phyloP scores from a whole-genome alignment of 805 yeast genomes.

The Priceomyces melissophilus region DNA sequence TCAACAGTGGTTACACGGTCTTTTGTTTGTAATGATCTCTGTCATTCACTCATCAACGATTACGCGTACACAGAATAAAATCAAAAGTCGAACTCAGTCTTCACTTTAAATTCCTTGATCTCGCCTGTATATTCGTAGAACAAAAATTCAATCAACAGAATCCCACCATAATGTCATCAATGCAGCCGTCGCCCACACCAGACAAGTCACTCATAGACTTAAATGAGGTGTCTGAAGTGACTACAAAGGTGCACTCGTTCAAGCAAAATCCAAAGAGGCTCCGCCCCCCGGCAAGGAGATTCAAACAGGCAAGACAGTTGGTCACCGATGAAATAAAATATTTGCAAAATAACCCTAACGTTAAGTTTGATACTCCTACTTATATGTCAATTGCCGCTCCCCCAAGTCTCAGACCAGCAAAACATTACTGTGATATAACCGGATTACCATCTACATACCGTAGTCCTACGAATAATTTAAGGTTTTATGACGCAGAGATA shows the following conservation, averaged over 20 bases:
- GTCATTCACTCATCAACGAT: too few relatives aligned
- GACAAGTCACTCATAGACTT: constrained; percentile 15
- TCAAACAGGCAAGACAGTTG: constrained; percentile 72
- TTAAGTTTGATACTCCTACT: constrained; percentile 55
- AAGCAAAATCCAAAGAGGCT: constrained; percentile 48
- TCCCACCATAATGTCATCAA: background rate
- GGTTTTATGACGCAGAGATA: constrained; percentile 82
- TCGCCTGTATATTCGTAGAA: too few relatives aligned
- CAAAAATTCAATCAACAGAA: background rate
- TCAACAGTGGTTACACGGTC: too few relatives aligned
- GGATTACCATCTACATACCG: constrained; percentile 79
- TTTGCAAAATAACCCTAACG: constrained; percentile 36
- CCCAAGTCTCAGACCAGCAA: constrained; percentile 77
- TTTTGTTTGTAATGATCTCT: too few relatives aligned
- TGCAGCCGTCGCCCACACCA: constrained; percentile 7
- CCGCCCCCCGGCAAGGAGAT: constrained; percentile 56
- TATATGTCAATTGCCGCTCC: constrained; percentile 76
- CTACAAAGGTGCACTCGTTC: constrained; percentile 49
- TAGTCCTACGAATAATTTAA: constrained; percentile 67
- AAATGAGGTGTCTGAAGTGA: constrained; percentile 31
- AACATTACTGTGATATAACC: constrained; percentile 89
- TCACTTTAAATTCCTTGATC: too few relatives aligned
- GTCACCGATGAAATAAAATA: constrained; percentile 76
- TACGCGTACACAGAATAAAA: too few relatives aligned
- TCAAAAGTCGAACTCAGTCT: constrained; percentile 4